Evolutionary conservation across 768 basidiomycete genomes (phyloP), one percentile per base, ranked within the genome.

Genomic region (Filobasidium wieringae): DNA sequence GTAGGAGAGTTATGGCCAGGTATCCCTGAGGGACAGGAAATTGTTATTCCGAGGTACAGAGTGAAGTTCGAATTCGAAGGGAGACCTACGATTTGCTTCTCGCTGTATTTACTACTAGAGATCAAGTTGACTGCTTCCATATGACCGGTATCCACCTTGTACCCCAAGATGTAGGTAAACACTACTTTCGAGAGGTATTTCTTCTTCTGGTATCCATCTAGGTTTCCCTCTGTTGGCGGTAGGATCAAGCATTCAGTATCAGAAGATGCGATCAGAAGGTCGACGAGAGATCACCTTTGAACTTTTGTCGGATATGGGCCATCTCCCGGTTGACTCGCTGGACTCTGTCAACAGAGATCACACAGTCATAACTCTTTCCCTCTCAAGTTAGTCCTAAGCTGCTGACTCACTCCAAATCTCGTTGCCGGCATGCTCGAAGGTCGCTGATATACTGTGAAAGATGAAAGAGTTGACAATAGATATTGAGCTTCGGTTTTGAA

Each of bases 101-200:
- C 95, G 68, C 86, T 90, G 71, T 99, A 99, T 68, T 96, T 97
- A 31, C 81, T 75, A 68, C 88, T 90, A 27, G 92, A 87, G 64
- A 99, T 96, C 63, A 99, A 80, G 73, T 99, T 97, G 64, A 97
- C 90, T 26, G 95, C 93, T 70, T 97, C 92, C 92, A 97, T 95
- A 74, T 97, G 95, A 15, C 95, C 95, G 22, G 97, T 82, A 71
- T 99, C 95, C 65, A 97, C 91, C 75, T 95, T 93, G 78, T 99
- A 99, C 40, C 95, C 95, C 59, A 99, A 78, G 67, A 99, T 99
- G 69, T 96, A 97, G 6, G 95, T 96, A 78, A 97, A 99, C 60
- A 97, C 86, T 67, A 99, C 92, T 78, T 99, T 97, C 58, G 91
- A 88, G 40, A 97, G 88, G 80, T 95, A 97, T 64, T 78, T 78